Evolutionary conservation across 148 eudicot species (phyloP), one percentile per base, ranked within the genome.

Genomic region (Vaccinium macrocarpon): DNA sequence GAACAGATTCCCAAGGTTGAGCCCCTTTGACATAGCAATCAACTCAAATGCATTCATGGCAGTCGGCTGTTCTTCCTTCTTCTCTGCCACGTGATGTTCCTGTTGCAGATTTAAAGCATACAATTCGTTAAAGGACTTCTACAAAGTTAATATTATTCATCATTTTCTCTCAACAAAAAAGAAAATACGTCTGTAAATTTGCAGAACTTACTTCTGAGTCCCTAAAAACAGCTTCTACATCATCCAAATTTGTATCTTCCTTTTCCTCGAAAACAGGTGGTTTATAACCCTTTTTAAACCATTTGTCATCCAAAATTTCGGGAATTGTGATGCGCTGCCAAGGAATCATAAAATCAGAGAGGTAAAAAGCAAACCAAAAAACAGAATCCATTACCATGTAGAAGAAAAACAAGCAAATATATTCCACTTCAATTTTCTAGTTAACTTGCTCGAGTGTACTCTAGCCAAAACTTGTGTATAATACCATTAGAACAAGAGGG

Each of bases 21-120:
- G 93, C 85, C 99, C 99, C 87, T 89, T 92, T 18, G 99, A 96
- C 98, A 96, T 95, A 42, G 97, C 92, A 82, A 96, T 96, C 88
- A 96, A 89, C 88, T 96, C 99, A 89, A 96, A 96, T 52, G 99
- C 99, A 82, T 93, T 96, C 97, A 95, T 92, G 75, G 98, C 89
- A 23, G 91, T 87, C 19, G 99, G 99, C 85, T 90, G 83, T 88
- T 94, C 92, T 92, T 94, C 97, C 80, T 64, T 92, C 89, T 84
- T 94, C 91, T 96, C 99, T 50, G 93, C 92, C 68, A 96, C 99
- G 85, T 90, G 98, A 89, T 92, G 88, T 86, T 94, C 98, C 99
- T 96, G 89, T 87, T 78, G 61, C 32, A 53, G 79, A 21, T 68
- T 81, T 71, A 86, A 71, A 78, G 84, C 72, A 52, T 7, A 82